Evolutionary conservation across 495 filamentous ascomycete genomes (phyloP).

Genomic region (Neurospora sp.): DNA sequence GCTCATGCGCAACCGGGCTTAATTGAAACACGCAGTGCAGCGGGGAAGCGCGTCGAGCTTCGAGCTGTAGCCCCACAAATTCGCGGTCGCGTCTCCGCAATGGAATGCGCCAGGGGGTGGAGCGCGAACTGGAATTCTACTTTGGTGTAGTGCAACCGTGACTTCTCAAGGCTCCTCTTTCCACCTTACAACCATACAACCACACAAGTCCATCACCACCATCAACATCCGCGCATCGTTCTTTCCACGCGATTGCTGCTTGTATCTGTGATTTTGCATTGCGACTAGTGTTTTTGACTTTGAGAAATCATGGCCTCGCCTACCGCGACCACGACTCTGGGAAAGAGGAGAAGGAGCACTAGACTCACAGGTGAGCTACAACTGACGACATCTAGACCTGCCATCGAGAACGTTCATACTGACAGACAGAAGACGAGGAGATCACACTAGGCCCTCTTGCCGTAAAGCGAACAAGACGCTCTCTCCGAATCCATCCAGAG

Average conservation of each 20-base stretch:
- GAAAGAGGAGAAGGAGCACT: conserved; percentile 60
- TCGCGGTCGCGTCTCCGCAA: conserved; percentile 17
- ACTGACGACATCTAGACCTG: conserved; percentile 1
- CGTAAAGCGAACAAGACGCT: conserved; percentile 54
- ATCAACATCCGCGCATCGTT: conserved; percentile 18
- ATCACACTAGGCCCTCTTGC: conserved; percentile 21
- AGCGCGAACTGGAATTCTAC: conserved; percentile 3
- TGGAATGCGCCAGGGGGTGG: conserved; percentile 5
- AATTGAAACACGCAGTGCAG: conserved; percentile 17
- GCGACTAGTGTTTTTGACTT: conserved; percentile 10
- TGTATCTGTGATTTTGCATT: background rate
- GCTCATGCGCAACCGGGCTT: conserved; percentile 1
- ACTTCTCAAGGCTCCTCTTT: conserved; percentile 3
- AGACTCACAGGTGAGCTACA: conserved; percentile 46
- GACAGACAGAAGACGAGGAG: conserved; percentile 21
- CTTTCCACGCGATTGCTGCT: conserved; percentile 9
- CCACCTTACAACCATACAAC: background rate
- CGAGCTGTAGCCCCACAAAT: conserved; percentile 5
- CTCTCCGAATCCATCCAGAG: conserved; percentile 6
- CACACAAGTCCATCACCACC: background rate
- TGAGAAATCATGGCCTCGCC: conserved; percentile 34
- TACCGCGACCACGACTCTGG: conserved; percentile 47
- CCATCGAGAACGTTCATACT: conserved; percentile 17
- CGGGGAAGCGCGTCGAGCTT: background rate
- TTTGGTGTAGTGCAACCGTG: background rate